These are phyloP conservation scores for Santalum album DNA, from an alignment of 164 flowering plant species.

Conservation along the genomic window DNA sequence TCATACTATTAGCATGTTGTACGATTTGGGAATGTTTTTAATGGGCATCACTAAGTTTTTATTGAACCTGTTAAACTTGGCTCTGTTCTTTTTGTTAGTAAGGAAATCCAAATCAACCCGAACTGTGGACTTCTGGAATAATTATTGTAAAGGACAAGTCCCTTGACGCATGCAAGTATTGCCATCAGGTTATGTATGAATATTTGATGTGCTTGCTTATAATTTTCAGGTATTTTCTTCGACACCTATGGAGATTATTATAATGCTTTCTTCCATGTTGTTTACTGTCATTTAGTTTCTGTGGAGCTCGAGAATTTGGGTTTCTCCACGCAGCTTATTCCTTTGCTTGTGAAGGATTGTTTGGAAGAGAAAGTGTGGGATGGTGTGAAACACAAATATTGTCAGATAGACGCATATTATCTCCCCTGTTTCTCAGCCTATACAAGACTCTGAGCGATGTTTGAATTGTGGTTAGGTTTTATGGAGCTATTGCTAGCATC, in stretches of 20 bases:
- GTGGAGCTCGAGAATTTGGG: constrained; percentile 81
- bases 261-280: constrained; percentile 96
- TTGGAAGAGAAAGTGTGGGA: constrained; percentile 81
- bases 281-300: constrained; percentile 84
- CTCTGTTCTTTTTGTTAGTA: no score
- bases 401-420: constrained; percentile 94
- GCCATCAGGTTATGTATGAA: no score
- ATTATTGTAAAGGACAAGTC: no score
- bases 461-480: constrained; percentile 5
- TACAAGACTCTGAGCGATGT: constrained; percentile 53
- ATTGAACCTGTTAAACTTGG: no score
- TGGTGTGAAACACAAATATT: constrained; percentile 92
- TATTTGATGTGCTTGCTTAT: no score
- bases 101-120: no score
- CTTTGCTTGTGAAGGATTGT: constrained; percentile 91
- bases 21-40: no score
- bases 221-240: constrained; percentile 85
- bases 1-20: no score
- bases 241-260: constrained; percentile 97
- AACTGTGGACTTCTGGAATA: no score
- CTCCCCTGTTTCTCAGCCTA: constrained; percentile 87
- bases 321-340: constrained; percentile 75
- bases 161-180: no score
- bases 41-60: no score
- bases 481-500: no score